These are phyloP conservation scores for Prunus mira DNA, from an alignment of 306 rosid species.

Conservation along the genomic window DNA sequence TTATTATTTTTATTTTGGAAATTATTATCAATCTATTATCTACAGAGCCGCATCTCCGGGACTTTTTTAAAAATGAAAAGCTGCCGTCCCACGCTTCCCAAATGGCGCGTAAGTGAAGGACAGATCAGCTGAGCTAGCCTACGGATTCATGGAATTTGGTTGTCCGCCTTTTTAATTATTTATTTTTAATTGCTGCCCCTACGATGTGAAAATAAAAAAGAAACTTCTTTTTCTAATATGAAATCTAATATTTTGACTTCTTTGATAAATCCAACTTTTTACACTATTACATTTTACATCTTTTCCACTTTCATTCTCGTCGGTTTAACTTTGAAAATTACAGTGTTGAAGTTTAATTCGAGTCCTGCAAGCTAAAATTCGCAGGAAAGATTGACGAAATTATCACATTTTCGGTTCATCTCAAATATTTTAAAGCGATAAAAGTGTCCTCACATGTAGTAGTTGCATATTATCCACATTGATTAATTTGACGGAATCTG, in stretches of 20 bases:
- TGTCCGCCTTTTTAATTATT: not conserved
- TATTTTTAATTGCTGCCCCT: not conserved
- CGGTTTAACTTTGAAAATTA: too few species aligned
- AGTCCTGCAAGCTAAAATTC: too few species aligned
- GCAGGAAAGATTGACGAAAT: too few species aligned
- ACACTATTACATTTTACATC: too few species aligned
- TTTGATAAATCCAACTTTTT: too few species aligned
- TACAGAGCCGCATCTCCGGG: not conserved
- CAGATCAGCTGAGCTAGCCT: not conserved
- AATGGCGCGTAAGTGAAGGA: not conserved
- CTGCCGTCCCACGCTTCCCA: not conserved
- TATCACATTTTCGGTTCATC: too few species aligned
- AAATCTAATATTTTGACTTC: not conserved
- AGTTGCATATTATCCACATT: too few species aligned
- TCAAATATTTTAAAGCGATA: too few species aligned
- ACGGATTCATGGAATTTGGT: not conserved
- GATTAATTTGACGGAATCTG: too few species aligned
- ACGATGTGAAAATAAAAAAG: not conserved
- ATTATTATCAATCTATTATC: not conserved
- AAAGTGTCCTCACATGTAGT: too few species aligned
- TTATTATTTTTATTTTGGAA: not conserved
- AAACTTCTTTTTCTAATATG: not conserved
- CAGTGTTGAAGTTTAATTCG: too few species aligned
- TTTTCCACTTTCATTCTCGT: too few species aligned
- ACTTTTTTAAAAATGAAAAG: not conserved